Evolutionary conservation across 2,329 filamentous ascomycete genomes (phyloP), one percentile per base, ranked within the genome.

Genomic region (Westerdykella aurantiaca): DNA sequence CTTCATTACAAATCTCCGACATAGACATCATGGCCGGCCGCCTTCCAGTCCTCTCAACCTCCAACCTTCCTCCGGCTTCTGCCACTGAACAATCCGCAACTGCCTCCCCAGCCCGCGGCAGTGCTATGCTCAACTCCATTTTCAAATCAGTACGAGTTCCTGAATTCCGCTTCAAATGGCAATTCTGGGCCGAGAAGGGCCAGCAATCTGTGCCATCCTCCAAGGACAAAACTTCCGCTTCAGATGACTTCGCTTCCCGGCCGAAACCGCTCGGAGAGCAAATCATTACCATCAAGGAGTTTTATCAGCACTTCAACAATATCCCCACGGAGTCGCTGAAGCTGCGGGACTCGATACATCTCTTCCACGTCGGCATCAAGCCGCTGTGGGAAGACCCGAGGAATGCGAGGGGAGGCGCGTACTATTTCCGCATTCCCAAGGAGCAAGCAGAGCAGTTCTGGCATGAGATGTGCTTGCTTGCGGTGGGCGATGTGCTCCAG

Each of bases 401-500:
- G 58, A 96, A 96, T 69, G 75, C 85, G 47, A 77, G 82, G 49
- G 91, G 91, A 41, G 91, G 91, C 39, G 85, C 86, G 64, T 96
- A 88, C 88, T 94, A 88, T 17, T 95, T 97, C 69, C 83, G 90
- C 40, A 84, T 96, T 37, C 82, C 84, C 51, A 95, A 95, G 73
- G 76, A 75, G 49, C 77, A 79, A 31, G 77, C 75, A 2, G 79
- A 81, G 2, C 84, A 84, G 57, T 85, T 87, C 62, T 96, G 85
- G 88, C 89, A 83, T 56, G 82, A 83, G 63, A 77, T 95, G 49
- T 81, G 89, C 71, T 72, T 91, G 63, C 76, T 93, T 67, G 88
- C 88, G 29, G 87, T 93, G 48, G 88, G 88, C 29, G 88, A 94
- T 73, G 78, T 84, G 61, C 72, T 94, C 50, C 85, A 93, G 70